These are phyloP conservation scores for Leptographium lundbergii DNA, from an alignment of 2,329 filamentous ascomycete genomes.

Conservation along the genomic window DNA sequence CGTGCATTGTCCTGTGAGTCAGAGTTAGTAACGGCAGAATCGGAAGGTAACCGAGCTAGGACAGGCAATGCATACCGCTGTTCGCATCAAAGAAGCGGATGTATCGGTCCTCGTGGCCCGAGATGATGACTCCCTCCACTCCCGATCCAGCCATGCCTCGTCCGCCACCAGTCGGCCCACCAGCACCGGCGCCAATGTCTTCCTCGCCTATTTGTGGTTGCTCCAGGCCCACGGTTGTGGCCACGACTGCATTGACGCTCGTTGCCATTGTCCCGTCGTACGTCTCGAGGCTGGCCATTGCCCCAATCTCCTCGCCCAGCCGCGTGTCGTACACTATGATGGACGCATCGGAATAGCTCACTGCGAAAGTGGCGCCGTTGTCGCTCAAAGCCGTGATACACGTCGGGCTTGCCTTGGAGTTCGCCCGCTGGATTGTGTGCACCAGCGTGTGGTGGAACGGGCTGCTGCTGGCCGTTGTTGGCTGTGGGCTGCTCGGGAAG, in stretches of 20 bases:
- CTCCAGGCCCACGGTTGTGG: conserved; percentile 73
- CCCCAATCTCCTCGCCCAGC: conserved; percentile 79
- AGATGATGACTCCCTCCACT: conserved; percentile 88
- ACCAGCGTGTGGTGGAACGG: conserved; percentile 82
- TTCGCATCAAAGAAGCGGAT: conserved; percentile 98
- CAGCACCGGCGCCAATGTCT: conserved; percentile 46
- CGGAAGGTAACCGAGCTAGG: too few relatives aligned
- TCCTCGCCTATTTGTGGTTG: conserved; percentile 62
- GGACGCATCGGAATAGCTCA: conserved; percentile 81
- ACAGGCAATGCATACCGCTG: conserved; percentile 57
- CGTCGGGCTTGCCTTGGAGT: conserved; percentile 64
- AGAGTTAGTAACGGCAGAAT: conserved; percentile 9
- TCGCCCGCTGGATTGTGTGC: conserved; percentile 66
- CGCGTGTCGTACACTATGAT: conserved; percentile 87
- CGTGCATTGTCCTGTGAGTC: conserved; percentile 75
- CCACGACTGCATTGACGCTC: conserved; percentile 83
- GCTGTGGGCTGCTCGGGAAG: conserved; percentile 81
- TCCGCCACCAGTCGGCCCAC: conserved; percentile 59
- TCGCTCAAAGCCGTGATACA: conserved; percentile 82
- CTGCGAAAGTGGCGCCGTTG: conserved; percentile 79
- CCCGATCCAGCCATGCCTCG: conserved; percentile 56
- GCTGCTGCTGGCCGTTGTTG: conserved; percentile 70
- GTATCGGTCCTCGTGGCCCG: conserved; percentile 90
- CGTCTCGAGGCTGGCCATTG: conserved; percentile 88
- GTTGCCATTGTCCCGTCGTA: conserved; percentile 71